Conservation (phyloP, 2,329 filamentous ascomycete genomes). For the Beauveria varroae region DNA sequence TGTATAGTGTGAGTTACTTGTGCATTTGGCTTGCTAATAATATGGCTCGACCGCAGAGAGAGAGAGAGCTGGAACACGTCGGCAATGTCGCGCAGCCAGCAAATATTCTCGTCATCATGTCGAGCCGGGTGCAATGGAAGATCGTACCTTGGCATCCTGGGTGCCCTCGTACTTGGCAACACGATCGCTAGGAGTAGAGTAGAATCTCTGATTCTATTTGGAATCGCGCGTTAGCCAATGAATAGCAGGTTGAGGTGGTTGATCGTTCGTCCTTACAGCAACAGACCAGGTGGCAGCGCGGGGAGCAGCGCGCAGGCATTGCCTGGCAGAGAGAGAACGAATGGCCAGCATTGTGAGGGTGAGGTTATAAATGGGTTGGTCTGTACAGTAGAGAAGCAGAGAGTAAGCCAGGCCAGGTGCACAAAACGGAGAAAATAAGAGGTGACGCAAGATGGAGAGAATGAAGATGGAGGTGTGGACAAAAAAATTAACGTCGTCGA, state of each 20-base stretch:
- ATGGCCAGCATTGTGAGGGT: constrained; percentile 69
- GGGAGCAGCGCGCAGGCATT: constrained; percentile 66
- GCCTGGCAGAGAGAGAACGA: constrained; percentile 68
- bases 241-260: constrained; percentile 5
- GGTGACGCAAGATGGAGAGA: constrained; percentile 13
- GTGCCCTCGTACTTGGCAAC: constrained; percentile 91
- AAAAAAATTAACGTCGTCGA: constrained; percentile 15
- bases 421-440: constrained; percentile 17
- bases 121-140: constrained; percentile 11
- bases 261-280: constrained; percentile 21
- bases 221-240: neutral
- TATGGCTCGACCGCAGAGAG: neutral
- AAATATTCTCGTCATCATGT: neutral
- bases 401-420: constrained; percentile 14
- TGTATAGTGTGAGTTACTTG: constrained; percentile 15
- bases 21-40: constrained; percentile 6
- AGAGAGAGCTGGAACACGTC: neutral
- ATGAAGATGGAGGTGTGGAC: constrained; percentile 14
- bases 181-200: constrained; percentile 56
- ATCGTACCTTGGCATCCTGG: constrained; percentile 78
- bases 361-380: neutral
- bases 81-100: neutral
- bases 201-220: constrained; percentile 49
- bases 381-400: constrained; percentile 15
- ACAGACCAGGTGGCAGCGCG: constrained; percentile 39